Evolutionary conservation across 2,329 filamentous ascomycete species (phyloP).

Genomic region (Ophiostoma sp.): DNA sequence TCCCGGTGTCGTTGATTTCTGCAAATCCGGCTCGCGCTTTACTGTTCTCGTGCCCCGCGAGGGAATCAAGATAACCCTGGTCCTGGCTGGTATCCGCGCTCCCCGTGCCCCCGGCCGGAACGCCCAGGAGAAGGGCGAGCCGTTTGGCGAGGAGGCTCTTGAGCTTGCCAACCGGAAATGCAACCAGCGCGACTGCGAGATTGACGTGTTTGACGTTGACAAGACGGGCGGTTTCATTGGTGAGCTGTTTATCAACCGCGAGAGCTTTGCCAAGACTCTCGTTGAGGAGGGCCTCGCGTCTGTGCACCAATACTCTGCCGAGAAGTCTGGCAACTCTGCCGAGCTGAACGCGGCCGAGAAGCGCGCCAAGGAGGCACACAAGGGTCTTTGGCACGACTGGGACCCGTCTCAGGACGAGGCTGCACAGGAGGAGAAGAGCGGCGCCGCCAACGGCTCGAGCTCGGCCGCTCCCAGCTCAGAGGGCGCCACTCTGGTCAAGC

Average conservation of each 20-base stretch:
- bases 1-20: conserved; percentile 90
- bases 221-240: conserved; percentile 98
- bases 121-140: conserved; percentile 75
- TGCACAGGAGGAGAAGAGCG: conserved; percentile 49
- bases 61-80: conserved; percentile 89
- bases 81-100: conserved; percentile 86
- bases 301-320: conserved; percentile 90
- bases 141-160: conserved; percentile 89
- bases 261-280: conserved; percentile 89
- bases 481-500: conserved; percentile 54
- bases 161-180: conserved; percentile 84
- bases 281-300: conserved; percentile 90
- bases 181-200: conserved; percentile 91
- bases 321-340: conserved; percentile 83
- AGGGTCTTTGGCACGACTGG: conserved; percentile 90
- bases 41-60: conserved; percentile 87
- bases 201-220: conserved; percentile 91
- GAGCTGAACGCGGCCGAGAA: conserved; percentile 86
- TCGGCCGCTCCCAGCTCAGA: conserved; percentile 41
- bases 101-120: conserved; percentile 76
- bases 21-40: conserved; percentile 94
- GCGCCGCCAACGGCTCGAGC: conserved; percentile 37
- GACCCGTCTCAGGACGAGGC: conserved; percentile 79
- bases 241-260: conserved; percentile 84
- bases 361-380: conserved; percentile 80